Evolutionary conservation across 2,329 filamentous ascomycete species (phyloP).

Genomic region (Phyllachora maydis): DNA sequence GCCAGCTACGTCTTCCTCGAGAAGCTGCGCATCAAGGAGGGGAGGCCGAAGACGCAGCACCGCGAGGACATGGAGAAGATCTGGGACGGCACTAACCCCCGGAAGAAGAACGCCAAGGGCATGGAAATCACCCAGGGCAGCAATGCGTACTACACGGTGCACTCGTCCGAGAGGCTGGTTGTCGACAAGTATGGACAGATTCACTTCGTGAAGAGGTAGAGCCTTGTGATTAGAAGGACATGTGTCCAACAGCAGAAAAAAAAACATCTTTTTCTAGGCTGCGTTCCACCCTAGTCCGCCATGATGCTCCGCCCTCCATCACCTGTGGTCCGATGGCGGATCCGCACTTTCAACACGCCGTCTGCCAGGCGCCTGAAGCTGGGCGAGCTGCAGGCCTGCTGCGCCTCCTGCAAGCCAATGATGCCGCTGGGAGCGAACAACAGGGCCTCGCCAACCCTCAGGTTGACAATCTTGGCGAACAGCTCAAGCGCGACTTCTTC

Average conservation of each 20-base stretch:
- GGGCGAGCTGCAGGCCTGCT: not conserved
- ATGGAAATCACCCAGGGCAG: constrained; percentile 2
- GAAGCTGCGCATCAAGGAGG: constrained; percentile 29
- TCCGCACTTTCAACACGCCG: constrained; percentile 16
- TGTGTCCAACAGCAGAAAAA: no score
- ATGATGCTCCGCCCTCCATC: constrained; percentile 24
- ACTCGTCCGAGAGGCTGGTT: no score
- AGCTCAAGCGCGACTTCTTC: constrained; percentile 11
- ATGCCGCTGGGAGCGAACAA: constrained; percentile 23
- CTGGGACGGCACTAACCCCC: constrained; percentile 4
- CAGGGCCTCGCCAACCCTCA: constrained; percentile 22
- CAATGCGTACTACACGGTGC: no score
- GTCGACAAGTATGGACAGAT: no score
- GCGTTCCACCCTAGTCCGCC: constrained; percentile 12
- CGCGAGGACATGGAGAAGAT: constrained; percentile 6
- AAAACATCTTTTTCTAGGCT: no score
- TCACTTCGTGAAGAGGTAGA: no score
- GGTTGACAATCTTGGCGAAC: constrained; percentile 18
- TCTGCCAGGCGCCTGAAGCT: constrained; percentile 12
- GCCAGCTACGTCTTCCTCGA: constrained; percentile 37
- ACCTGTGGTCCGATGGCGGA: constrained; percentile 18
- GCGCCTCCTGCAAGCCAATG: constrained; percentile 9
- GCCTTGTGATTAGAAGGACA: no score
- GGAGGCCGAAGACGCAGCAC: constrained; percentile 22
- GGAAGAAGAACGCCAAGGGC: no score